Conservation (phyloP, 2,329 filamentous ascomycete genomes). For the Geosmithia putterillii region DNA sequence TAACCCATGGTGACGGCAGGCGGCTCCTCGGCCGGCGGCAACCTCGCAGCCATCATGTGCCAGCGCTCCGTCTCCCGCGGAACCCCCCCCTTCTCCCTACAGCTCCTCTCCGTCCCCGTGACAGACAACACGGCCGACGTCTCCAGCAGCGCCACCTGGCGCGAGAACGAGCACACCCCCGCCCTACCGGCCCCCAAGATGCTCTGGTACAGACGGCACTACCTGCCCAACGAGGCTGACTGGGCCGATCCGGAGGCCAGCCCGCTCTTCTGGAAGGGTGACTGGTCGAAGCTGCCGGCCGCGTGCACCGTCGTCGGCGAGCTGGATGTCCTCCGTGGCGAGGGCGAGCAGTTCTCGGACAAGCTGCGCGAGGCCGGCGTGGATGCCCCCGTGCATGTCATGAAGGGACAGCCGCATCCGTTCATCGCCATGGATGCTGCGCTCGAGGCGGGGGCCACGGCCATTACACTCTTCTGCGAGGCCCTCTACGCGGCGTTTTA, state of each 20-base stretch:
- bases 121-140: conserved; percentile 41
- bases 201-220: conserved; percentile 47
- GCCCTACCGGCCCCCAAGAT: conserved; percentile 44
- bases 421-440: conserved; percentile 46
- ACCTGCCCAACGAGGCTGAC: conserved; percentile 33
- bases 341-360: conserved; percentile 37
- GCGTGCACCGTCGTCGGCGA: conserved; percentile 40
- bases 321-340: conserved; percentile 41
- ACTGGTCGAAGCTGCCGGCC: conserved; percentile 35
- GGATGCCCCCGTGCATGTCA: conserved; percentile 22
- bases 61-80: conserved; percentile 29
- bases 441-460: conserved; percentile 34
- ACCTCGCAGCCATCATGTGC: conserved; percentile 39
- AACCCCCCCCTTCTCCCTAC: conserved; percentile 18
- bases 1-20: conserved; percentile 1
- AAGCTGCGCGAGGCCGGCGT: conserved; percentile 34
- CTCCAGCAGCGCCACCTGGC: conserved; percentile 28
- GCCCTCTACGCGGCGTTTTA: conserved; percentile 4
- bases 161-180: conserved; percentile 34
- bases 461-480: conserved; percentile 31
- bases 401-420: conserved; percentile 24
- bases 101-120: conserved; percentile 45
- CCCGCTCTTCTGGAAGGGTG: conserved; percentile 35
- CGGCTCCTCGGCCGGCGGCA: conserved; percentile 33
- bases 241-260: conserved; percentile 40